Conservation (phyloP, 208 protist genomes). For the Leishmania turanica region DNA sequence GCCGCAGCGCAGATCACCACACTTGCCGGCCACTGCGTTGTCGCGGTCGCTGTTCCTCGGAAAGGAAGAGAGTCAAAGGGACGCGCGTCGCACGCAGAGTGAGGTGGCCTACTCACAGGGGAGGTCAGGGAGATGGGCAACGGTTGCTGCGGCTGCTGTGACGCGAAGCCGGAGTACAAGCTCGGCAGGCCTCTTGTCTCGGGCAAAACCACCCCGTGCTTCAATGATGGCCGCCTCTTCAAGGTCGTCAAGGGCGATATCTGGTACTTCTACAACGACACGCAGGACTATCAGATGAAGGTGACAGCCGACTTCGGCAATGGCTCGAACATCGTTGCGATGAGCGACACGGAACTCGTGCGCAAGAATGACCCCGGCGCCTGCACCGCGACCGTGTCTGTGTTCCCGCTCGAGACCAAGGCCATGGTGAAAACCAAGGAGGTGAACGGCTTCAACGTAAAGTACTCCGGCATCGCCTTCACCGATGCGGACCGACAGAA, state of each 20-base stretch:
- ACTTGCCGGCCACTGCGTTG: background rate
- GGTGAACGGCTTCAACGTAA: conserved; percentile 39
- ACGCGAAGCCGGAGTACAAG: conserved; percentile 32
- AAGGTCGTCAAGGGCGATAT: conserved; percentile 56
- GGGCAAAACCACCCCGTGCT: conserved; percentile 56
- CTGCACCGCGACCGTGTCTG: conserved; percentile 30
- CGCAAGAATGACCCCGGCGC: conserved; percentile 27
- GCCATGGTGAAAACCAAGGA: conserved; percentile 44
- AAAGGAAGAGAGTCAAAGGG: background rate
- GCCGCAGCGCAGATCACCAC: background rate
- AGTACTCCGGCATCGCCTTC: conserved; percentile 36
- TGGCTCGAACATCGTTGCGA: conserved; percentile 23
- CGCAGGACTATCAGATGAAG: conserved; percentile 65
- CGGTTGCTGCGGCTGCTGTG: conserved; percentile 36
- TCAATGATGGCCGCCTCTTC: conserved; percentile 62
- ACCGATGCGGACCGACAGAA: conserved; percentile 23
- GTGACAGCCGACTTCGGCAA: conserved; percentile 54
- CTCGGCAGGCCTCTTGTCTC: conserved; percentile 43
- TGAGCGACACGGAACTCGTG: conserved; percentile 32
- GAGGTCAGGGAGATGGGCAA: conserved; percentile 18
- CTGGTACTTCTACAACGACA: conserved; percentile 89
- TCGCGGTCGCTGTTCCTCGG: background rate
- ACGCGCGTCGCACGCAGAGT: background rate
- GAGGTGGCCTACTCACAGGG: background rate
- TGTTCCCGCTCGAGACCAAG: conserved; percentile 47